Evolutionary conservation across 2,329 filamentous ascomycete species (phyloP).

Genomic region (Lomentospora prolificans): DNA sequence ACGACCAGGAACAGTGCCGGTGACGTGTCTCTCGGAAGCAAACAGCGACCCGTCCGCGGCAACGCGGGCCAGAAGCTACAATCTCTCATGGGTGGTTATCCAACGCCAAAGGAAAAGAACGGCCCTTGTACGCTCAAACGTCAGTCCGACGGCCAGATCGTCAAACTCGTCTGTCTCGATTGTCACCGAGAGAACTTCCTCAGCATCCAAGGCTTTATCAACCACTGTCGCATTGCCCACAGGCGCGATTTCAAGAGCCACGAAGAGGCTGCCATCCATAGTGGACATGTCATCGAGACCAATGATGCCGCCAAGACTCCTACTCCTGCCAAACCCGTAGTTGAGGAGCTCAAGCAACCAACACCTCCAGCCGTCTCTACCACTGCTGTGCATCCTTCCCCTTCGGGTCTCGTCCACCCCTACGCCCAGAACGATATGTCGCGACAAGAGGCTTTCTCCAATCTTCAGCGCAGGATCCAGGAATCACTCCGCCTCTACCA

Average conservation of each 20-base stretch:
- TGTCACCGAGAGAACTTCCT: conserved; percentile 87
- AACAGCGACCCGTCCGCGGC: conserved; percentile 39
- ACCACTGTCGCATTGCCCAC: conserved; percentile 95
- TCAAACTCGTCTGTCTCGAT: conserved; percentile 82
- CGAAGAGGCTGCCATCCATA: conserved; percentile 82
- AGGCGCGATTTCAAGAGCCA: conserved; percentile 91
- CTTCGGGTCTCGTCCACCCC: conserved; percentile 47
- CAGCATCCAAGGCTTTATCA: conserved; percentile 98
- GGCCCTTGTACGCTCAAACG: conserved; percentile 79
- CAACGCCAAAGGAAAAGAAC: conserved; percentile 67
- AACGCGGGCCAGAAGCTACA: conserved; percentile 54
- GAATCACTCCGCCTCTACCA: conserved; percentile 42
- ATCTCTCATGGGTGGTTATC: conserved; percentile 59
- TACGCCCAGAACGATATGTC: conserved; percentile 47
- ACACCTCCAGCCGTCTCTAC: conserved; percentile 6
- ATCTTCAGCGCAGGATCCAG: conserved; percentile 42
- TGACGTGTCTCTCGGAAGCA: conserved; percentile 31
- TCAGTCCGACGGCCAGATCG: conserved; percentile 65
- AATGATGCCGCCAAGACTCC: conserved; percentile 39
- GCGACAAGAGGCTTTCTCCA: conserved; percentile 40
- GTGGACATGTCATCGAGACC: conserved; percentile 71
- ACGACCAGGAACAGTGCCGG: conserved; percentile 65
- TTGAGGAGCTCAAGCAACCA: conserved; percentile 26
- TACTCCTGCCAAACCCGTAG: conserved; percentile 22
- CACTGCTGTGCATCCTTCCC: conserved; percentile 19